Evolutionary conservation across 768 basidiomycete species (phyloP).

Genomic region (Naganishia vaughanmartiniae): DNA sequence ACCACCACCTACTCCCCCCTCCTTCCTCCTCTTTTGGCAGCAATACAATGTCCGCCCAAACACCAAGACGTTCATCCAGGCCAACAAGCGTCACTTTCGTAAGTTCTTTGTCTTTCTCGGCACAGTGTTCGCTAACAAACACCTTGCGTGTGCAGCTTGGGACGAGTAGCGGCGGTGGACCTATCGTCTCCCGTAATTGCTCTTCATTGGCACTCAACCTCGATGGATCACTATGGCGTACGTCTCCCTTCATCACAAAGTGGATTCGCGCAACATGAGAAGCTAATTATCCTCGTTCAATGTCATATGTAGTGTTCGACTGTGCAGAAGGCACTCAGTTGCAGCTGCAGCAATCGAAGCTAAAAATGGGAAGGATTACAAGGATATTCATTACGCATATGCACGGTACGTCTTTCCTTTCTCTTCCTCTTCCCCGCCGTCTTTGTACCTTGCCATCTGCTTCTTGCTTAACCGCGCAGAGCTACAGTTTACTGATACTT

Average conservation of each 20-base stretch:
- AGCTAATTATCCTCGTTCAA: not conserved
- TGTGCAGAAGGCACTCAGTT: slow-evolving; percentile 47
- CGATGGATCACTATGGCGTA: slow-evolving; percentile 47
- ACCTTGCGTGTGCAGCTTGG: slow-evolving; percentile 37
- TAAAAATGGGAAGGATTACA: slow-evolving; percentile 46
- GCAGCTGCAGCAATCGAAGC: slow-evolving; percentile 42
- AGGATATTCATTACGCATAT: slow-evolving; percentile 50
- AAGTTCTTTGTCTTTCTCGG: slow-evolving; percentile 24
- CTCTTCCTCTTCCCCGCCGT: not conserved
- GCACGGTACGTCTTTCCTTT: slow-evolving; percentile 33
- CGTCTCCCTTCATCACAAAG: slow-evolving; percentile 17
- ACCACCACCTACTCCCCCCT: not conserved
- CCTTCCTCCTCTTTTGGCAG: not conserved
- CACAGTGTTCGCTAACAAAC: not conserved
- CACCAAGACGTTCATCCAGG: not conserved
- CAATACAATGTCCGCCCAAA: not conserved
- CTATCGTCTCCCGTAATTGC: slow-evolving; percentile 47
- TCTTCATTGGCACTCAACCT: slow-evolving; percentile 48
- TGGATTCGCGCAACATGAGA: too few species aligned
- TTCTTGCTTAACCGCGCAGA: not conserved
- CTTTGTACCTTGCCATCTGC: not conserved
- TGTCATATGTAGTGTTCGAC: slow-evolving; percentile 43
- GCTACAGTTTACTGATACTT: too few species aligned
- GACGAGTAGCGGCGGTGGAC: slow-evolving; percentile 49
- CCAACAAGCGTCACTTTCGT: slow-evolving; percentile 47